These are phyloP conservation scores for Leccinum griseonigrum DNA, from an alignment of 1,284 basidiomycete genomes.

Conservation along the genomic window DNA sequence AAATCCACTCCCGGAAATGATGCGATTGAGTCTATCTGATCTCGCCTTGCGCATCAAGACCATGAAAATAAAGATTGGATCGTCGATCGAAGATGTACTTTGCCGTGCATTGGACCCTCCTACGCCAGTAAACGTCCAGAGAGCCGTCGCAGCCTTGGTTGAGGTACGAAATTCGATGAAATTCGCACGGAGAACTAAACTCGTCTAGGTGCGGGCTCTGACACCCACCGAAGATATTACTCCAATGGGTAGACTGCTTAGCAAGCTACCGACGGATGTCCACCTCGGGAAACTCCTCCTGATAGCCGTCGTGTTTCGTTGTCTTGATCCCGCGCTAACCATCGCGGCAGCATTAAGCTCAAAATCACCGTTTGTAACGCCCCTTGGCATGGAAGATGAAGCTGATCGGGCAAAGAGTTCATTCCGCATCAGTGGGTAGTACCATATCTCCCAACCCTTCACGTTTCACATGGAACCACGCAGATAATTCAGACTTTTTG, in stretches of 20 bases:
- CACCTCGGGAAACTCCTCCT: conserved; percentile 95
- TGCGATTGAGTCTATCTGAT: conserved; percentile 91
- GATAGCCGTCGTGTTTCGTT: conserved; percentile 83
- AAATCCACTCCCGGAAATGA: conserved; percentile 94
- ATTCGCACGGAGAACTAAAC: conserved; percentile 5
- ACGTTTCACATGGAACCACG: neutral
- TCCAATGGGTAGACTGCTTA: conserved; percentile 88
- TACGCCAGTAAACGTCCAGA: conserved; percentile 82
- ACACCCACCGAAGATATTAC: conserved; percentile 91
- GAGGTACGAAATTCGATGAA: conserved; percentile 56
- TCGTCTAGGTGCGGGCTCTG: conserved; percentile 72
- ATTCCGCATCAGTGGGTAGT: conserved; percentile 70
- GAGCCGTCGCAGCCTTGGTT: conserved; percentile 87
- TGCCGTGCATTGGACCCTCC: conserved; percentile 91
- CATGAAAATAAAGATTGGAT: conserved; percentile 87
- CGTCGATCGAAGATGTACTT: conserved; percentile 88
- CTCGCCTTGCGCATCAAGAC: conserved; percentile 96
- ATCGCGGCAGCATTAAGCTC: conserved; percentile 93
- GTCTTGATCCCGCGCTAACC: conserved; percentile 93
- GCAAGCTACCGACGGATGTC: conserved; percentile 94
- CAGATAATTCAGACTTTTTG: conserved; percentile 95
- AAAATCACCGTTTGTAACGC: conserved; percentile 90
- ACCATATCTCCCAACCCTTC: neutral
- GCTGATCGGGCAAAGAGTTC: conserved; percentile 82
- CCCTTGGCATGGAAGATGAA: conserved; percentile 85